phyloP scores from a whole-genome alignment of 345 rosid genomes.

The Salix koriyanagi region DNA sequence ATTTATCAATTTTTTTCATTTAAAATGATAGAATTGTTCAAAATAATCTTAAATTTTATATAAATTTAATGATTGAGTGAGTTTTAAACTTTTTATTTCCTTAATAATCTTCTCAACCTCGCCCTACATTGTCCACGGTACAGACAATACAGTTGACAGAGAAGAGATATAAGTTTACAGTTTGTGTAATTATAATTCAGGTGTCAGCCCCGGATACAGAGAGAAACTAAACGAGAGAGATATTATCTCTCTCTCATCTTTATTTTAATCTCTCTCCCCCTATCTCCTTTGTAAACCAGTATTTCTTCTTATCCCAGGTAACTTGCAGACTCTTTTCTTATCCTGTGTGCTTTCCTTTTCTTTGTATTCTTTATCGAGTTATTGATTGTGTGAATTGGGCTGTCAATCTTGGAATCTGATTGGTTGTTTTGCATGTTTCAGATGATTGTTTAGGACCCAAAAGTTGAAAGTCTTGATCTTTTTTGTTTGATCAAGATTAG shows the following conservation, averaged over 20 bases:
- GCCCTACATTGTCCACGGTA: background rate
- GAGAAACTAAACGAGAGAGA: background rate
- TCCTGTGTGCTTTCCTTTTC: background rate
- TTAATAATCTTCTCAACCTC: background rate
- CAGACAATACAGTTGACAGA: background rate
- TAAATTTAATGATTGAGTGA: too few species aligned
- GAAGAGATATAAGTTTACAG: background rate
- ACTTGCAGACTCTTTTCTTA: background rate
- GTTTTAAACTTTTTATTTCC: background rate
- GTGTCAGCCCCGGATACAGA: conserved; percentile 5
- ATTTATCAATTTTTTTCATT: too few species aligned
- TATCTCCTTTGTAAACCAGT: background rate
- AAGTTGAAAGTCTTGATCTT: background rate
- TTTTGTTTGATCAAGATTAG: background rate
- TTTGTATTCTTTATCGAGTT: background rate
- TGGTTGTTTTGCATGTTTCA: background rate
- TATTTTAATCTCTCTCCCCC: background rate
- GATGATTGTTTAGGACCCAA: background rate
- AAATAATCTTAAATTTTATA: too few species aligned
- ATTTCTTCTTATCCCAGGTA: background rate
- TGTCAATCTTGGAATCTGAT: background rate
- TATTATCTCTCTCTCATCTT: background rate
- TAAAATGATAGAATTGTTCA: too few species aligned
- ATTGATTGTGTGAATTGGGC: background rate
- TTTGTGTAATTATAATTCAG: background rate